Evolutionary conservation across 345 rosid species (phyloP), one percentile per base, ranked within the genome.

Genomic region (Linum usitatissimum): DNA sequence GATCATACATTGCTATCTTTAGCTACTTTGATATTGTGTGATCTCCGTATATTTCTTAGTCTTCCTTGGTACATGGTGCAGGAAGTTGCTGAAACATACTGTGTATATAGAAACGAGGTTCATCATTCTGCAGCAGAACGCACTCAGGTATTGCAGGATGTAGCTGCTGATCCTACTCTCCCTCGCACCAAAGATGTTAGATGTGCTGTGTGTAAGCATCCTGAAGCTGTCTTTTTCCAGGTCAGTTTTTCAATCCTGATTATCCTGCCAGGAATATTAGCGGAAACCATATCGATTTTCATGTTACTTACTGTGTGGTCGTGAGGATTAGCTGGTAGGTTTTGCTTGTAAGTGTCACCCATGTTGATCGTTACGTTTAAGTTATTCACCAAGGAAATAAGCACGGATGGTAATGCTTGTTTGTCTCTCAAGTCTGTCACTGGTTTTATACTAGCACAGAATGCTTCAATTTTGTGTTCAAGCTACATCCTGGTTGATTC

Each of bases 141-240:
- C 30, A 83, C 95, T 42, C 88, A 85, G 67, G 78, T 83, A 57
- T 65, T 85, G 69, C 80, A 81, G 39, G 87, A 83, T 63, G 91
- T 85, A 23, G 88, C 88, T 58, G 80, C 88, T 4, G 95, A 87
- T 75, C 95, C 91, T 14, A 85, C 95, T 55, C 91, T 87, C 67
- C 91, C 95, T 28, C 83, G 91, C 5, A 87, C 91, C 63, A 87
- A 85, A 74, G 63, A 69, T 53, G 95, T 83, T 53, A 66, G 63
- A 21, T 87, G 91, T 40, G 45, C 71, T 2, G 59, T 60, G 53
- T 85, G 91, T 63, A 60, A 66, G 21, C 87, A 85, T 66, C 72
- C 73, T 8, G 91, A 83, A 73, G 91, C 89, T 0, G 89, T 87
- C 71, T 83, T 83, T 76, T 85, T 85, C 82, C 89, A 85, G 91